Evolutionary conservation across 441 rosid species (phyloP), one percentile per base, ranked within the genome.

Genomic region (Erodium moschatum): DNA sequence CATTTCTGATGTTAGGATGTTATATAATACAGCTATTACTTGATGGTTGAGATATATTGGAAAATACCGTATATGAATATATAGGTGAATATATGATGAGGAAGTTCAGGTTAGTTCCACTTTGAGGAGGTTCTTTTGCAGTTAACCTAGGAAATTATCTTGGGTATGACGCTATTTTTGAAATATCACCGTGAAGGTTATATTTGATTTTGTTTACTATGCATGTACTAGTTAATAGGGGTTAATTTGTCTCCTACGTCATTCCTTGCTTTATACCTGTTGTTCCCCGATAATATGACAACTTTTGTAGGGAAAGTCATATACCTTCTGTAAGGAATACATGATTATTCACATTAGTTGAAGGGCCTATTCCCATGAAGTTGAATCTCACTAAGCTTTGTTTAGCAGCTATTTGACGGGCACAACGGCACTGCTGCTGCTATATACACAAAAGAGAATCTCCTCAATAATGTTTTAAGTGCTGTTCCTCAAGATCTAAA

Each of bases 351-450:
- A 65, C 64, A 40, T 54, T 16, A 18, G 61, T 19, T 8, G 21
- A 20, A 54, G 61, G 5, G 61, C 11, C 10, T 54, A 18, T 16
- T 54, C 61, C 20, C 9, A 18, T 54, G 21, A 16, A 8, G 61
- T 54, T 18, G 21, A 54, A 54, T 54, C 21, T 19, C 21, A 19
- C 16, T 24, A 38, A 33, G 40, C 44, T 33, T 70, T 68, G 9
- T 73, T 40, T 80, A 82, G 80, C 84, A 95, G 99, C 79, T 95
- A 73, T 95, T 95, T 82, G 99, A 95, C 84, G 99, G 99, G 64
- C 99, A 95, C 73, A 95, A 95, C 74, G 99, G 99, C 31, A 83
- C 97, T 75, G 97, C 84, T 64, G 99, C 99, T 70, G 99, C 99
- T 74, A 85, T 92, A 61, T 92, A 92, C 84, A 85, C 97, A 0